phyloP scores from a whole-genome alignment of 768 basidiomycete genomes.

The Solioccasus polychromus region DNA sequence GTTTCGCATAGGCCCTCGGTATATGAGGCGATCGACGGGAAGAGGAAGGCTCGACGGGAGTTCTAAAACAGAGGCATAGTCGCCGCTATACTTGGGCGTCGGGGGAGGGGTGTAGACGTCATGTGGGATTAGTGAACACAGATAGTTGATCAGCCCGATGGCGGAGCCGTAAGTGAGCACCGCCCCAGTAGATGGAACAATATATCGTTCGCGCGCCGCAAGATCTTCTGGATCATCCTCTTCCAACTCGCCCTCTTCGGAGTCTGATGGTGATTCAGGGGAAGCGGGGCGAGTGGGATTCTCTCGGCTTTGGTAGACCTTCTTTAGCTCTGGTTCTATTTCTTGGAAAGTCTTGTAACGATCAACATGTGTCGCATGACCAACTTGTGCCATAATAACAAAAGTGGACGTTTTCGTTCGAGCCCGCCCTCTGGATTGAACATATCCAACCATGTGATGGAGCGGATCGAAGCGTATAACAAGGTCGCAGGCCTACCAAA shows the following conservation, averaged over 20 bases:
- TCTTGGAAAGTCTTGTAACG: slow-evolving; percentile 58
- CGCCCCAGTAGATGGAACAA: slow-evolving; percentile 70
- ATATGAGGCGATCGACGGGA: slow-evolving; percentile 49
- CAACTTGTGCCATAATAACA: slow-evolving; percentile 74
- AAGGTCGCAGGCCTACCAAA: slow-evolving; percentile 76
- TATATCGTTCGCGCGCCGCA: slow-evolving; percentile 66
- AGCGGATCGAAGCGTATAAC: slow-evolving; percentile 84
- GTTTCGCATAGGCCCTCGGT: slow-evolving; percentile 53
- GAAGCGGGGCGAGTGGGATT: slow-evolving; percentile 30
- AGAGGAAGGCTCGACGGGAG: slow-evolving; percentile 71
- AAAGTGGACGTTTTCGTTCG: slow-evolving; percentile 74
- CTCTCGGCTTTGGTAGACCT: slow-evolving; percentile 55
- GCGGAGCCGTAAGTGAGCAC: slow-evolving; percentile 77
- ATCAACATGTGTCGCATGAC: slow-evolving; percentile 49
- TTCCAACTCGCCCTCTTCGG: slow-evolving; percentile 37
- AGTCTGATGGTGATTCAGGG: slow-evolving; percentile 25
- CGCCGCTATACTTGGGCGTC: slow-evolving; percentile 59
- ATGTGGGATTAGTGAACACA: slow-evolving; percentile 75
- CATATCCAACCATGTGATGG: slow-evolving; percentile 81
- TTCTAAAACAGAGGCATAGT: slow-evolving; percentile 54
- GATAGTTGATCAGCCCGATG: slow-evolving; percentile 63
- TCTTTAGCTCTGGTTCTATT: slow-evolving; percentile 63
- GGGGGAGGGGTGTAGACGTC: slow-evolving; percentile 65
- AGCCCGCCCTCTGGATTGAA: slow-evolving; percentile 87
- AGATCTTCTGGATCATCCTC: slow-evolving; percentile 56